A percentile compares a stretch with the other conserved stretches of the same genome.
Evolutionary conservation across 257 asterid genomes (phyloP).

Genomic region (Solanum paucissectum): DNA sequence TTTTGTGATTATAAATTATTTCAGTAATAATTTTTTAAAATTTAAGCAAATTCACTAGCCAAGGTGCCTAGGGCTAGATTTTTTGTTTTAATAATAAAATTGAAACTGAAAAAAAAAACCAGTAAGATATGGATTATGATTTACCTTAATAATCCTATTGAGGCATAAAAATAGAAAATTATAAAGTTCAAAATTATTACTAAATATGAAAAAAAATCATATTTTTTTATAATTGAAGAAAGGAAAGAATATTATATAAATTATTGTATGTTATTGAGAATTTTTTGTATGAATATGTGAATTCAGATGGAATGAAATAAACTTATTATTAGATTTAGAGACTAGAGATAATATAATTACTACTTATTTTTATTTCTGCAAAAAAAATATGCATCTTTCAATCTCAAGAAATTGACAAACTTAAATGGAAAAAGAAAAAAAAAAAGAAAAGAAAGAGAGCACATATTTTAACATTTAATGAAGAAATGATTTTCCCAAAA

Average conservation of each 20-base stretch:
- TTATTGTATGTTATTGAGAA: background rate
- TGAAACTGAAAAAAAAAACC: no score
- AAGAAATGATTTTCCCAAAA: background rate
- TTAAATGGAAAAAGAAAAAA: background rate
- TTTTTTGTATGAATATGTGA: background rate
- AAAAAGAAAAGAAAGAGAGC: no score
- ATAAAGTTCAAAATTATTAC: no score
- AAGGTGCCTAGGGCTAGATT: no score
- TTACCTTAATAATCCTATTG: background rate
- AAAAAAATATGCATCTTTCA: background rate
- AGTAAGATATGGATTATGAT: no score
- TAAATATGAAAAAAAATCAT: no score
- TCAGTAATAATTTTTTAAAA: no score
- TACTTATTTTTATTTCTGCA: background rate
- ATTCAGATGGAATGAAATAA: background rate
- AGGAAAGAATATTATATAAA: background rate
- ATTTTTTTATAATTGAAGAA: background rate
- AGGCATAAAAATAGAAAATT: background rate
- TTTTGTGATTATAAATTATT: no score
- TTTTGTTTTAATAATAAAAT: no score
- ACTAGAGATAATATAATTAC: background rate
- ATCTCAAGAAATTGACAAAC: background rate
- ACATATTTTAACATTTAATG: background rate
- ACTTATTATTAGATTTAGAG: background rate
- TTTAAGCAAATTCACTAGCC: background rate